phyloP scores from a whole-genome alignment of 2,329 filamentous ascomycete species.

The Apiospora pterosperma region DNA sequence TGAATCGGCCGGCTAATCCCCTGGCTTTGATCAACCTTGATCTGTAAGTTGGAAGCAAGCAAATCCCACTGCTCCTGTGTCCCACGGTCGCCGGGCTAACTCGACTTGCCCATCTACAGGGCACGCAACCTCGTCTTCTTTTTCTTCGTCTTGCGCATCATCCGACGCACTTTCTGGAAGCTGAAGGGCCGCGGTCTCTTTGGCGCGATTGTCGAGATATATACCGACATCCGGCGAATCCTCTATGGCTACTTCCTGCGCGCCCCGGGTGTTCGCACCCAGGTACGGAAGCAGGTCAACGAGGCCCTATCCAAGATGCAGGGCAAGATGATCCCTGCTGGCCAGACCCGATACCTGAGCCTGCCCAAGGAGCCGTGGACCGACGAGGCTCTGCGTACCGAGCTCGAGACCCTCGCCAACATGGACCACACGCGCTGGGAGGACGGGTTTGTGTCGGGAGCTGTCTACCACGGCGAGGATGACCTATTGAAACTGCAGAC shows the following conservation, averaged over 20 bases:
- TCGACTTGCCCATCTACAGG: conserved; percentile 36
- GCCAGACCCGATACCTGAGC: conserved; percentile 67
- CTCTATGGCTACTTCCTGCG: conserved; percentile 84
- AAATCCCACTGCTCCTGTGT: background rate
- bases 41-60: conserved; percentile 54
- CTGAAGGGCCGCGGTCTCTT: conserved; percentile 84
- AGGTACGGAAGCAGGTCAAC: conserved; percentile 80
- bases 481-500: conserved; percentile 80
- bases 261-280: conserved; percentile 78
- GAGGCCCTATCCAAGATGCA: conserved; percentile 80
- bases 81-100: background rate
- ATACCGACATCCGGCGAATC: conserved; percentile 66
- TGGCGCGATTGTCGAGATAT: conserved; percentile 73
- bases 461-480: conserved; percentile 92
- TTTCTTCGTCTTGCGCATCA: conserved; percentile 81
- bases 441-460: conserved; percentile 89
- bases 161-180: conserved; percentile 76
- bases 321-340: conserved; percentile 74
- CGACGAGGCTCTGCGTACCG: conserved; percentile 72
- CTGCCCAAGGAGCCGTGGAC: conserved; percentile 84
- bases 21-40: conserved; percentile 63
- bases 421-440: conserved; percentile 98
- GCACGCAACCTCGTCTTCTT: conserved; percentile 85
- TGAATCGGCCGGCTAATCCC: conserved; percentile 51
- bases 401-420: conserved; percentile 72